Evolutionary conservation across 163 green algal genomes (phyloP), one percentile per base, ranked within the genome.

Genomic region (Chloromonas sp.): DNA sequence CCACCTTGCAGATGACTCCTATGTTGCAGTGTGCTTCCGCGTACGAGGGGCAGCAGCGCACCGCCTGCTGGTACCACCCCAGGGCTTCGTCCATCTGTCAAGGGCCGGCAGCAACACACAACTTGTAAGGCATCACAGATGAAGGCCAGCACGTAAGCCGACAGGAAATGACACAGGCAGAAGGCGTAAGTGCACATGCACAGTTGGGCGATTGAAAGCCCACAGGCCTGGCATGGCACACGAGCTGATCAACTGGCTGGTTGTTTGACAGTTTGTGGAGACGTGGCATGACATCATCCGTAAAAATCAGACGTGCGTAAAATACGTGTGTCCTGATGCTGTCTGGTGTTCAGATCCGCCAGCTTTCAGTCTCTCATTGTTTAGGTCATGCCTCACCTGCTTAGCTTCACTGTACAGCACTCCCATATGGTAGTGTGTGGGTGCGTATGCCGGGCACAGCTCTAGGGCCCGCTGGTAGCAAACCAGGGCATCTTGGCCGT

Each of bases 11-110:
- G 8, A 98, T 94, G 1, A 98, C 96, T 0, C 95, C 97, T 88
- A 98, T 88, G 90, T 99, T 99, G 95, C 97, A 98, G 79, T 94
- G 92, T 2, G 94, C 92, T 89, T 96, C 88, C 60, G 90, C 88
- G 71, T 95, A 93, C 1, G 74, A 58, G 0, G 94, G 93, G 70
- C 90, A 61, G 58, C 93, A 77, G 2, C 81, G 83, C 15, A 95
- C 85, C 3, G 94, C 91, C n/a, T 82, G 84, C 3, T 84, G 80
- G 83, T 97, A 98, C 82, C 91, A 87, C 60, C 84, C 81, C 11
- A 95, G 74, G 0, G 95, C 93, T 61, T 88, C 81, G 0, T 92
- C 87, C 81, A 83, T 87, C 85, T 93, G 88, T 71, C 61, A 83
- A 5, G 60, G 66, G 66, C 57, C 66, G 80, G 66, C 11, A 77